Evolutionary conservation across 2,329 filamentous ascomycete species (phyloP), one percentile per base, ranked within the genome.

Genomic region (Fusarium siculi): DNA sequence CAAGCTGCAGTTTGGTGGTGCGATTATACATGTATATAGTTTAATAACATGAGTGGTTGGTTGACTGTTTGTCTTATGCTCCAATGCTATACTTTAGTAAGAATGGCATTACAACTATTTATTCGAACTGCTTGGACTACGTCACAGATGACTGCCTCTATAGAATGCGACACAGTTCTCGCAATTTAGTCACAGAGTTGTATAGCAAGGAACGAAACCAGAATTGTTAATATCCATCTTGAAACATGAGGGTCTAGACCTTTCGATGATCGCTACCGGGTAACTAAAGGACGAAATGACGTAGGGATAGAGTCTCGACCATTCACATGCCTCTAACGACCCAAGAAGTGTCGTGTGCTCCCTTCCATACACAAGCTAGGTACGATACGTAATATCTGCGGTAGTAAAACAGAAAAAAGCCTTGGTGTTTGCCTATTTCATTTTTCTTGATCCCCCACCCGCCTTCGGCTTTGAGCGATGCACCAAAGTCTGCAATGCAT

Each of bases 391-490:
- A 54, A 53, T 40, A 37, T 43, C n/a, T 42, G 19, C n/a, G 18
- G n/a, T 12, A 37, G 23, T 19, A 34, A 40, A 44, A 18, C 6
- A 16, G 16, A 23, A 32, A 19, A 56, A 63, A 68, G 69, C 68
- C 69, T 72, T 56, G 53, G 53, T 36, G 69, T 67, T 71, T 71
- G 68, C 68, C 68, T 21, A 52, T 53, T 30, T 25, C 34, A 37
- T 30, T 18, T 28, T 47, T 28, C 19, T 30, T 12, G 19, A 18
- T 54, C n/a, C 39, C 39, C 46, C 32, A 49, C 63, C 58, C 46
- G 15, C 15, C 39, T 39, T 58, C 68, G 68, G 61, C 25, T 46
- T 66, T 70, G 40, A 61, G 62, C 68, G 66, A 70, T 66, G 55
- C 66, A 57, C 42, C 10, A 34, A 30, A 25, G n/a, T 39, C 42